Conservation (phyloP, 2,329 filamentous ascomycete species). For the Ophiostoma pallidulum region DNA sequence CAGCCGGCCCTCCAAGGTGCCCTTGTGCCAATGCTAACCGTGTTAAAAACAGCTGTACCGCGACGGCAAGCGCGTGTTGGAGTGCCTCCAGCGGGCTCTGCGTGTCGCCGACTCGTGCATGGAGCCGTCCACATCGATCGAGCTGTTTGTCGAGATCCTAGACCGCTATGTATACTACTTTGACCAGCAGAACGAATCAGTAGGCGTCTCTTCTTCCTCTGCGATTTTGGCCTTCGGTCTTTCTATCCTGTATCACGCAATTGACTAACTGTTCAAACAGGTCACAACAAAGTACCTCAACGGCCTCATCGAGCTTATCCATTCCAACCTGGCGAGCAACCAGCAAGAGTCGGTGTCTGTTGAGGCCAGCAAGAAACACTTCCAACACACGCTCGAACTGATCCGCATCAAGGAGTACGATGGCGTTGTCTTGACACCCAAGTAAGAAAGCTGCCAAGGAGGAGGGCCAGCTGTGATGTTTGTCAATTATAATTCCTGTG, state of each 20-base stretch:
- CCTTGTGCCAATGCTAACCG: neutral
- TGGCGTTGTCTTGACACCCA: slow-evolving; percentile 67
- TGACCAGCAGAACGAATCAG: slow-evolving; percentile 96
- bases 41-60: slow-evolving; percentile 65
- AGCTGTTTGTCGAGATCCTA: slow-evolving; percentile 95
- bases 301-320: slow-evolving; percentile 93
- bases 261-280: slow-evolving; percentile 24
- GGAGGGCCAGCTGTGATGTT: neutral
- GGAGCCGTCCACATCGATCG: slow-evolving; percentile 94
- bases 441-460: slow-evolving; percentile 20
- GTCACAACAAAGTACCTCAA: slow-evolving; percentile 97
- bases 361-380: slow-evolving; percentile 87
- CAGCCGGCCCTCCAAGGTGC: slow-evolving; percentile 8
- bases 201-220: slow-evolving; percentile 27
- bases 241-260: neutral
- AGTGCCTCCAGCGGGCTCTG: slow-evolving; percentile 89
- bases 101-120: slow-evolving; percentile 97
- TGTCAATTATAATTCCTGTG: neutral
- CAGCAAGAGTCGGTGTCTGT: slow-evolving; percentile 71
- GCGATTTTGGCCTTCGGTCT: neutral
- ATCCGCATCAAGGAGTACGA: slow-evolving; percentile 89
- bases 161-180: slow-evolving; percentile 99
- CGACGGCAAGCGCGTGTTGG: slow-evolving; percentile 91
- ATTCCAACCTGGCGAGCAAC: slow-evolving; percentile 85
- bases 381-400: slow-evolving; percentile 88